Conservation (phyloP, 148 eudicot genomes). For the Polygonum aviculare region DNA sequence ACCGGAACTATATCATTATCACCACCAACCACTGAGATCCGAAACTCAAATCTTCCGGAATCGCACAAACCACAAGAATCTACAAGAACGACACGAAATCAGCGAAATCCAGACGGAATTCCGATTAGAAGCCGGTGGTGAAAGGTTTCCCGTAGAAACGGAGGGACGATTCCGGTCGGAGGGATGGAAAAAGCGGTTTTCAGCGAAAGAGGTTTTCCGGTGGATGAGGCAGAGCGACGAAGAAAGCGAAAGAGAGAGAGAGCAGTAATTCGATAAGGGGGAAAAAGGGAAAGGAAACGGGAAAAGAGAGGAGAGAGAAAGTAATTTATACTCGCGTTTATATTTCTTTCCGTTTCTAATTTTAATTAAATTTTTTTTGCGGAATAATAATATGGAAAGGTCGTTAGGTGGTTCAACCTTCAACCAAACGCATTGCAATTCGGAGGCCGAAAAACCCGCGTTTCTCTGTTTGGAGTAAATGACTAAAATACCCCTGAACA, state of each 20-base stretch:
- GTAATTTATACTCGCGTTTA: conserved; percentile 21
- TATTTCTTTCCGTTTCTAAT: neutral
- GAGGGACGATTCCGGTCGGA: conserved; percentile 10
- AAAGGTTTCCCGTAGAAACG: neutral
- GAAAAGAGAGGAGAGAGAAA: conserved; percentile 34
- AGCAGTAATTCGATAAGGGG: conserved; percentile 20
- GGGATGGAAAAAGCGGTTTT: conserved; percentile 14
- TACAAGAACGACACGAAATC: neutral
- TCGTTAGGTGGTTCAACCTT: conserved; percentile 3
- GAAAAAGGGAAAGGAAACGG: conserved; percentile 31
- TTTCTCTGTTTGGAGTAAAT: neutral
- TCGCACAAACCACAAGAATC: neutral
- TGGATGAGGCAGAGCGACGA: conserved; percentile 17
- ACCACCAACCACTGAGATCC: conserved; percentile 31
- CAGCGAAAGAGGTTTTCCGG: conserved; percentile 38
- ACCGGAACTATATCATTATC: conserved; percentile 18
- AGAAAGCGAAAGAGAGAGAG: conserved; percentile 25
- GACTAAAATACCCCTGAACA: neutral
- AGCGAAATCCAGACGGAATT: neutral
- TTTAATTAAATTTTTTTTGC: neutral
- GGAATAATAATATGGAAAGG: neutral
- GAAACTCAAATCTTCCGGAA: neutral
- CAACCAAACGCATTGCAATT: neutral
- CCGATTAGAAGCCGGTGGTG: neutral
- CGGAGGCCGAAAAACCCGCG: neutral